These are phyloP conservation scores for Neurospora sp. DNA, from an alignment of 495 filamentous ascomycete species.

Conservation along the genomic window DNA sequence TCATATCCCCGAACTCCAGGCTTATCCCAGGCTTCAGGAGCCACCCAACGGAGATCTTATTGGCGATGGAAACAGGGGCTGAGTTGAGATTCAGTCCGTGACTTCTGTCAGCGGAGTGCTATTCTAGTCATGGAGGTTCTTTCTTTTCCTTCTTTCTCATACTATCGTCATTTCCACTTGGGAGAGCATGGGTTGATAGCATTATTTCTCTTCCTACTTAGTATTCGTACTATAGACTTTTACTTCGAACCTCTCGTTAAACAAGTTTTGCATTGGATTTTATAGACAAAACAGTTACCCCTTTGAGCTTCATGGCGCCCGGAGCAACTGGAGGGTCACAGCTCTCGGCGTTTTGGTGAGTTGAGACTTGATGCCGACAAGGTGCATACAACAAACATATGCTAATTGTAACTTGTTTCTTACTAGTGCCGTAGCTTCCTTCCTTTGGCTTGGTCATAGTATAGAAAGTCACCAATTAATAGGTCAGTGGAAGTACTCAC, in stretches of 20 bases:
- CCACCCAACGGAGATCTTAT: not conserved
- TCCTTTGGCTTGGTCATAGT: slow-evolving; percentile 33
- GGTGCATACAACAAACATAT: not conserved
- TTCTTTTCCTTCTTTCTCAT: not conserved
- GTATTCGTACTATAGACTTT: not conserved
- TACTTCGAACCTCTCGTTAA: not conserved
- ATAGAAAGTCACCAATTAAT: slow-evolving; percentile 37
- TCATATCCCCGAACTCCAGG: not conserved
- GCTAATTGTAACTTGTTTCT: not conserved
- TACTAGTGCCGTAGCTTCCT: slow-evolving; percentile 32
- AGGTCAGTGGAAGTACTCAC: slow-evolving; percentile 13
- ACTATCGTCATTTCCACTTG: not conserved
- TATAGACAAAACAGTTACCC: not conserved
- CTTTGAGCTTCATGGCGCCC: slow-evolving; percentile 7
- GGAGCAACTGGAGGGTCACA: slow-evolving; percentile 26
- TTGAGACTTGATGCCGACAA: not conserved
- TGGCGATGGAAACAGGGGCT: not conserved
- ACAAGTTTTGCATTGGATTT: not conserved
- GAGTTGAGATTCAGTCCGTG: not conserved
- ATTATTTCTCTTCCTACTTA: not conserved
- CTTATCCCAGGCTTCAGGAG: not conserved
- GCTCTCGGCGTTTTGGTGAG: slow-evolving; percentile 33
- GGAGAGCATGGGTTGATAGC: not conserved
- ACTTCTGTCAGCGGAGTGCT: not conserved
- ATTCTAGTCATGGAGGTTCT: not conserved